Conservation (phyloP, 768 basidiomycete genomes). For the Terana coerulea region DNA sequence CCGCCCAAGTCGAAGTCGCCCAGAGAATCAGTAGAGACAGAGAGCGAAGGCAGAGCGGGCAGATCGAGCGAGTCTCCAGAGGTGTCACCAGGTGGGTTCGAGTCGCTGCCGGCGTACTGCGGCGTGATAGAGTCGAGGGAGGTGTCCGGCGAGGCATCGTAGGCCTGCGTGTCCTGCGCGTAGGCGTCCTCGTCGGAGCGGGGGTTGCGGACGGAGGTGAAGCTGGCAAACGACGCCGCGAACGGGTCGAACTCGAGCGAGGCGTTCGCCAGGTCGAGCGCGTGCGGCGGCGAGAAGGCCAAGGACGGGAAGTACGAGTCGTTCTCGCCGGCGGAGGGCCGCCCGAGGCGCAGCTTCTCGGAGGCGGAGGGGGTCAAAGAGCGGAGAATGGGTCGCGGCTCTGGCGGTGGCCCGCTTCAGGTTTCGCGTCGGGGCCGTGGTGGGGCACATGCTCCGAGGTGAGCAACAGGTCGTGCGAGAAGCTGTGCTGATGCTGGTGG, state of each 20-base stretch:
- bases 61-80: conserved; percentile 12
- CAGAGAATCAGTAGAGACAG: conserved; percentile 18
- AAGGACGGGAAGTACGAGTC: conserved; percentile 1
- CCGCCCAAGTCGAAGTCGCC: conserved; percentile 10
- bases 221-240: conserved; percentile 15
- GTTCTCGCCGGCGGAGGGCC: background rate
- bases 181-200: conserved; percentile 10
- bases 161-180: conserved; percentile 11
- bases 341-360: background rate
- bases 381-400: background rate
- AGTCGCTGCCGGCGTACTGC: conserved; percentile 1
- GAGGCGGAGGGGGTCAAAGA: background rate
- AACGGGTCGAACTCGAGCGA: conserved; percentile 24
- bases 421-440: conserved; percentile 1
- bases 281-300: conserved; percentile 12
- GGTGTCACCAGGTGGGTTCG: no score
- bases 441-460: background rate
- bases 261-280: conserved; percentile 21
- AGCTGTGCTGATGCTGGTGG: conserved; percentile 20
- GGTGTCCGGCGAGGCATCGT: conserved; percentile 5
- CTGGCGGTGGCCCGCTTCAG: background rate
- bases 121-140: conserved; percentile 3
- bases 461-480: conserved; percentile 13
- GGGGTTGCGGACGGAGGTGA: conserved; percentile 13
- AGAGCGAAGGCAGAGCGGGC: conserved; percentile 21